A percentile compares a stretch with the other conserved stretches of the same genome.
These are phyloP conservation scores for Kingdonia uniflora DNA, from an alignment of 164 flowering plant species.

Conservation along the genomic window DNA sequence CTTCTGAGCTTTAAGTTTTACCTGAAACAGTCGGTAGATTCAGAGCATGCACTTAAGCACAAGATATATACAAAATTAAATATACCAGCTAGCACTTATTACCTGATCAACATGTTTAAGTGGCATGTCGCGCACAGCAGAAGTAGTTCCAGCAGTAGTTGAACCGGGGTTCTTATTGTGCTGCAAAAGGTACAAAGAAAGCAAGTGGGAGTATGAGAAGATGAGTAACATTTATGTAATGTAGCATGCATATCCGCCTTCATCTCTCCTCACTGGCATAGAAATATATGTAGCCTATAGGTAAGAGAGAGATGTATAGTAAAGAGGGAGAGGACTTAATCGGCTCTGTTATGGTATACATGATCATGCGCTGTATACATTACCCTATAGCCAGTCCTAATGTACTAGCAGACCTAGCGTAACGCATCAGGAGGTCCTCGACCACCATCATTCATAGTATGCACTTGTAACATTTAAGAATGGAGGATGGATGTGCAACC, in stretches of 20 bases:
- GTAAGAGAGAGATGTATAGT: no score
- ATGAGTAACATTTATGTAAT: no score
- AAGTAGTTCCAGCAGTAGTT: constrained; percentile 18
- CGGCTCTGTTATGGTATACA: no score
- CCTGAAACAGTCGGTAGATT: constrained; percentile 19
- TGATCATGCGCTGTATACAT: no score
- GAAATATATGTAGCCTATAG: no score
- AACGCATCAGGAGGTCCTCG: no score
- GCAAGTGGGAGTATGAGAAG: neutral
- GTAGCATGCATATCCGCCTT: no score
- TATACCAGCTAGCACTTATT: constrained; percentile 3
- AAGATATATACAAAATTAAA: no score
- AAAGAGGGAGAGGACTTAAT: no score
- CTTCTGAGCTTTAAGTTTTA: constrained; percentile 45
- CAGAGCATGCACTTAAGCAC: neutral
- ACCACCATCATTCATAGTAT: neutral
- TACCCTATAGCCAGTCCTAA: no score
- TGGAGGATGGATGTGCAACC: neutral
- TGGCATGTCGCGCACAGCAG: constrained; percentile 12
- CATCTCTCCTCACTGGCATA: no score
- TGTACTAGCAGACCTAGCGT: no score
- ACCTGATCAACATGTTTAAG: constrained; percentile 43
- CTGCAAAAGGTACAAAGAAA: neutral
- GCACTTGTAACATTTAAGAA: neutral
- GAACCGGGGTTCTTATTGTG: constrained; percentile 28